Conservation (phyloP, 257 asterid species). For the Gentiana macrophylla region DNA sequence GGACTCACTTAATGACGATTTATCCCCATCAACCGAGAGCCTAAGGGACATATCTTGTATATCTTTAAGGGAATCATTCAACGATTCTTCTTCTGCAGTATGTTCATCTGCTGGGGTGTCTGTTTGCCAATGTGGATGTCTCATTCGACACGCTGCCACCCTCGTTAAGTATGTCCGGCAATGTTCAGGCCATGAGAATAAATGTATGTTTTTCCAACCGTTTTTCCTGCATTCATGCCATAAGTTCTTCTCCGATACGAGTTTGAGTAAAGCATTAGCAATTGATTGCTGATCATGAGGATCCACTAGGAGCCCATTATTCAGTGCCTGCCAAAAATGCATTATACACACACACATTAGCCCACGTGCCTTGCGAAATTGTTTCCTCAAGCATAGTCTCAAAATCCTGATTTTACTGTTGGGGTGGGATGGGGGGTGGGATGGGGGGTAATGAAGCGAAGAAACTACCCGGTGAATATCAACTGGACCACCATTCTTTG, state of each 20-base stretch:
- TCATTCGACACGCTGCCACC: conserved; percentile 74
- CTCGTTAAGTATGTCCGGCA: conserved; percentile 70
- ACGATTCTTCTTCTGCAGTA: conserved; percentile 52
- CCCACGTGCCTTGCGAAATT: too few species aligned
- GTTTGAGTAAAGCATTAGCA: conserved; percentile 60
- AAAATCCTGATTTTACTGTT: too few species aligned
- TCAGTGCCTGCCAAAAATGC: conserved; percentile 39
- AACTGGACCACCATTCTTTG: conserved; percentile 49
- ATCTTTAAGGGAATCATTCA: conserved; percentile 73
- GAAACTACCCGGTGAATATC: conserved; percentile 37
- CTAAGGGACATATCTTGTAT: conserved; percentile 65
- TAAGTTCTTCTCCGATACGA: conserved; percentile 67
- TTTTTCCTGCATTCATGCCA: conserved; percentile 70
- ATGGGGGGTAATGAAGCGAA: too few species aligned
- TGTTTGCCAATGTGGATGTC: conserved; percentile 88
- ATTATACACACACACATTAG: too few species aligned
- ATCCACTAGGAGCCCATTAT: conserved; percentile 71
- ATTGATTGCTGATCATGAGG: conserved; percentile 71
- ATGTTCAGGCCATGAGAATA: conserved; percentile 84
- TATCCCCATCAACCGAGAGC: conserved; percentile 80
- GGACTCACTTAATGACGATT: conserved; percentile 42
- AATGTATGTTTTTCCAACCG: conserved; percentile 74
- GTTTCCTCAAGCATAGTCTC: too few species aligned
- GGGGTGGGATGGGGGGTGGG: too few species aligned
- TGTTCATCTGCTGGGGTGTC: conserved; percentile 58